Evolutionary conservation across 2,329 filamentous ascomycete species (phyloP).

Genomic region (Pseudocercospora pini-densiflorae): DNA sequence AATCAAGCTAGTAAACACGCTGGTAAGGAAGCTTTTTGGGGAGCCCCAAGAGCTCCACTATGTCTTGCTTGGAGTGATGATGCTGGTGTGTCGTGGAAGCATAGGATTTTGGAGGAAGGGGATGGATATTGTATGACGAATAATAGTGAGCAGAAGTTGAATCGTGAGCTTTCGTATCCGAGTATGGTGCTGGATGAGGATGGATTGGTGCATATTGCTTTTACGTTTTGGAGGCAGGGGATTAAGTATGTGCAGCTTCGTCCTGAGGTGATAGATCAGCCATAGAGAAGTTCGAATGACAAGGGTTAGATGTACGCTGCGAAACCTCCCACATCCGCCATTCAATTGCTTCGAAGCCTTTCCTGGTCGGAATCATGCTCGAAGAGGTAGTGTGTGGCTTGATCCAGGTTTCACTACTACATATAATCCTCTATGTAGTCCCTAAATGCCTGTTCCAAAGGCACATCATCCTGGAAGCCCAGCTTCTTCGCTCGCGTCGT

Average conservation of each 20-base stretch:
- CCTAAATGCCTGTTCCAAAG: conserved; percentile 7
- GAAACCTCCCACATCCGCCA: too few species aligned
- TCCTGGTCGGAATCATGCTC: too few species aligned
- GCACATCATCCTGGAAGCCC: conserved; percentile 6
- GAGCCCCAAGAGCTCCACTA: conserved; percentile 25
- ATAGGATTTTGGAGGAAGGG: conserved; percentile 20
- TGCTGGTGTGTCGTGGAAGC: conserved; percentile 18
- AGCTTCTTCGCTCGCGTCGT: neutral
- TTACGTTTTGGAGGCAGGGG: conserved; percentile 27
- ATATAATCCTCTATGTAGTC: conserved; percentile 12
- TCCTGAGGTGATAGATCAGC: conserved; percentile 2
- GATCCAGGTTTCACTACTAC: neutral
- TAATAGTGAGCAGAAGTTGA: conserved; percentile 27
- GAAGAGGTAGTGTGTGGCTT: too few species aligned
- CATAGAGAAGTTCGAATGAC: neutral
- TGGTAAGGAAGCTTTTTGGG: conserved; percentile 27
- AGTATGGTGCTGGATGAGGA: conserved; percentile 18
- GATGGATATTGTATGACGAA: conserved; percentile 30
- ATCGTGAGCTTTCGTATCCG: conserved; percentile 26
- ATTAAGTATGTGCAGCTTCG: conserved; percentile 25
- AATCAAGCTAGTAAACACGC: conserved; percentile 25
- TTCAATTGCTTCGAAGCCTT: too few species aligned
- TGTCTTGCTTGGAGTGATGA: conserved; percentile 27
- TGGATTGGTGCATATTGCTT: conserved; percentile 23
- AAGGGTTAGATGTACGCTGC: neutral